phyloP scores from a whole-genome alignment of 192 early-diverging fungal species.

The Coemansia sp. region DNA sequence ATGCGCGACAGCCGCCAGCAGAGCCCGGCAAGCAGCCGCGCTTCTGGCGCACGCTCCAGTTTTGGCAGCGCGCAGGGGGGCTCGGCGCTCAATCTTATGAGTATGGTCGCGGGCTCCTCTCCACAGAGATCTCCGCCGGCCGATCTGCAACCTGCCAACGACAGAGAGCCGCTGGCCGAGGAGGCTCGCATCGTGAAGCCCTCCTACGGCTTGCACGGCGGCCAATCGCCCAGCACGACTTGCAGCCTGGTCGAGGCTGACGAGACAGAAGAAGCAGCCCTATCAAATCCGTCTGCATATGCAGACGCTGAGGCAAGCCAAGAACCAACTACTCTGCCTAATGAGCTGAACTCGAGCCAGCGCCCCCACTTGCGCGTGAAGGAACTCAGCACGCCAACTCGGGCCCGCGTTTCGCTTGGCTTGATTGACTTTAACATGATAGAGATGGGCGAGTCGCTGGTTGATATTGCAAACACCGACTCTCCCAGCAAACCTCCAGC shows the following conservation, averaged over 20 bases:
- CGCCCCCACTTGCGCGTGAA: slow-evolving; percentile 15
- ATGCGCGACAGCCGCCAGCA: slow-evolving; percentile 8
- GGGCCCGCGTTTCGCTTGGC: slow-evolving; percentile 44
- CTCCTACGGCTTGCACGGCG: not conserved
- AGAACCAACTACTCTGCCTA: not conserved
- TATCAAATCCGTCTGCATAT: not conserved
- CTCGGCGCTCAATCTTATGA: slow-evolving; percentile 27
- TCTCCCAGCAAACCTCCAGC: too few species aligned
- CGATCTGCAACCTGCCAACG: not conserved
- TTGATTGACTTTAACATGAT: slow-evolving; percentile 51
- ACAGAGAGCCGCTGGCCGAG: not conserved
- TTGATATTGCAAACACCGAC: slow-evolving; percentile 13
- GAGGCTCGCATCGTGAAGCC: not conserved
- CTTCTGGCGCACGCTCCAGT: slow-evolving; percentile 22
- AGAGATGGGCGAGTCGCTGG: slow-evolving; percentile 34
- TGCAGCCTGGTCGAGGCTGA: slow-evolving; percentile 19
- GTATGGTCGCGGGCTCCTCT: slow-evolving; percentile 18
- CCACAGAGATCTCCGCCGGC: slow-evolving; percentile 22
- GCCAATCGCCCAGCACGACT: not conserved
- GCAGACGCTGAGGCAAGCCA: not conserved
- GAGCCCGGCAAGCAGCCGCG: slow-evolving; percentile 1
- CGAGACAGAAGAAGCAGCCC: slow-evolving; percentile 14
- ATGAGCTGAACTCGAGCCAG: not conserved
- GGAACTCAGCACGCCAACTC: slow-evolving; percentile 25
- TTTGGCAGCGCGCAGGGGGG: slow-evolving; percentile 24